Conservation (phyloP, 805 yeast species). For the Metschnikowia borealis region DNA sequence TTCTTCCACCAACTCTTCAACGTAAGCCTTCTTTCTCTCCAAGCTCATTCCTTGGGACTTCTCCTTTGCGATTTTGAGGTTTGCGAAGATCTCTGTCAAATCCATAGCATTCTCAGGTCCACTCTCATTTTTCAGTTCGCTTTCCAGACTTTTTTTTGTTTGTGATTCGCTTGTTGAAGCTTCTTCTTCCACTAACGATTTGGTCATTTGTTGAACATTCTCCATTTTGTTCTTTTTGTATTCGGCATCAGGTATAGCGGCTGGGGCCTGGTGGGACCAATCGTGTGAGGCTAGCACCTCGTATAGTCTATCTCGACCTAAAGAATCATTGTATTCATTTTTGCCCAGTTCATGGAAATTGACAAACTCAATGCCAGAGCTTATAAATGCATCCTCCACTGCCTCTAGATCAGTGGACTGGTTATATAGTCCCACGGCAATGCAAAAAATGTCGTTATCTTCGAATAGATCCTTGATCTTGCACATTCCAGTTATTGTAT, state of each 20-base stretch:
- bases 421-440: conserved; percentile 29
- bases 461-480: conserved; percentile 12
- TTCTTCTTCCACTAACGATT: conserved; percentile 16
- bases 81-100: conserved; percentile 29
- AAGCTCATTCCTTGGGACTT: conserved; percentile 22
- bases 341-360: conserved; percentile 27
- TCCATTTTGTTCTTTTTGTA: conserved; percentile 22
- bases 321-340: conserved; percentile 41
- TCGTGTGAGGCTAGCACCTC: conserved; percentile 48
- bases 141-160: too few relatives aligned
- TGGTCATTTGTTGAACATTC: conserved; percentile 25
- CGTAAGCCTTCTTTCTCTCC: conserved; percentile 29
- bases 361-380: conserved; percentile 43
- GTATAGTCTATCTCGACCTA: conserved; percentile 40
- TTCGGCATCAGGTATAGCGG: conserved; percentile 5
- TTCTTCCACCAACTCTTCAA: conserved; percentile 34
- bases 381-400: conserved; percentile 37
- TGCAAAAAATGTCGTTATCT: conserved; percentile 27
- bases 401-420: conserved; percentile 14
- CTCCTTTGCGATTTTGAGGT: conserved; percentile 34
- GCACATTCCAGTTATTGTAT: background rate
- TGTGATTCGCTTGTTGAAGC: background rate
- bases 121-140: too few relatives aligned
- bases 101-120: conserved; percentile 13
- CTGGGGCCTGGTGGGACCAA: conserved; percentile 35